Percentiles rank a stretch among this genome's conserved stretches.
These are phyloP conservation scores for Nasturtium officinale DNA, from an alignment of 345 rosid genomes.

Conservation along the genomic window DNA sequence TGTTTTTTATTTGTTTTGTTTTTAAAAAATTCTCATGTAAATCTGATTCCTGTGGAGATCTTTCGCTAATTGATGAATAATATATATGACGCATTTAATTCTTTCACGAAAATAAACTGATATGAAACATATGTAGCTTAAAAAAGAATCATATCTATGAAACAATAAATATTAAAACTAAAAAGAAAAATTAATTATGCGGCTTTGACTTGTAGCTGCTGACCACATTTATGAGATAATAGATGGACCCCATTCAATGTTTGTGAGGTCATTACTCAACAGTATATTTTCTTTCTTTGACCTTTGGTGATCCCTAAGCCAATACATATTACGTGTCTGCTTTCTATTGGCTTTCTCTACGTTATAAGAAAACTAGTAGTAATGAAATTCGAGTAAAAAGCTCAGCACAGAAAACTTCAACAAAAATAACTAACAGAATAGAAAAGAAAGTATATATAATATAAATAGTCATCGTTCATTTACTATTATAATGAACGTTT, in stretches of 20 bases:
- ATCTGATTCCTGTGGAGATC: slow-evolving; percentile 9
- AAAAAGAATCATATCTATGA: slow-evolving; percentile 19
- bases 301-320: slow-evolving; percentile 38
- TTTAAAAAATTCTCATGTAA: background rate
- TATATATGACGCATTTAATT: slow-evolving; percentile 29
- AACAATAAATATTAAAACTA: slow-evolving; percentile 2
- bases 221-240: slow-evolving; percentile 37
- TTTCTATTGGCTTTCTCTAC: background rate
- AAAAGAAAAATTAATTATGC: background rate
- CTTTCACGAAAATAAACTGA: slow-evolving; percentile 32
- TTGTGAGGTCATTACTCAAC: slow-evolving; percentile 29
- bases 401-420: slow-evolving; percentile 36
- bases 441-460: background rate
- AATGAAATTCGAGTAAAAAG: slow-evolving; percentile 20
- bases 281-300: slow-evolving; percentile 41
- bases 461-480: slow-evolving; percentile 16
- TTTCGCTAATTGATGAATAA: slow-evolving; percentile 5
- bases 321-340: slow-evolving; percentile 6
- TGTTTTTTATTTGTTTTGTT: background rate
- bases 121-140: slow-evolving; percentile 34
- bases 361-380: slow-evolving; percentile 18
- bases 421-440: slow-evolving; percentile 31
- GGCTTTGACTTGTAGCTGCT: slow-evolving; percentile 45
- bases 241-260: slow-evolving; percentile 28
- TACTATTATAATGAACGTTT: background rate